Evolutionary conservation across 225 moss, liverwort and hornwort species (phyloP).

Genomic region (Polytrichum formosum): DNA sequence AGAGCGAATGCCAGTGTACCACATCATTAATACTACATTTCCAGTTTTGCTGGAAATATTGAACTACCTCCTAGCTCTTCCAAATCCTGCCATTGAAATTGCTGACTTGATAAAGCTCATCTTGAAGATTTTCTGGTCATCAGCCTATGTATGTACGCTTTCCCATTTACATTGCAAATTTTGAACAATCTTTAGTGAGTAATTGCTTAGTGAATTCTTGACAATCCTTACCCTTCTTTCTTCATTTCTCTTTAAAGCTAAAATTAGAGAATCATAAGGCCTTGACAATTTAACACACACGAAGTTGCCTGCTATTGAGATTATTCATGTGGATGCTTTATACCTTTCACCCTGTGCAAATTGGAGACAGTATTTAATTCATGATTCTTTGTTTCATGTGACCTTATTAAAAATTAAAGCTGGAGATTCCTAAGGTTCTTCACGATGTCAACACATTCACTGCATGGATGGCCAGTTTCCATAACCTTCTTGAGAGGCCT

Average conservation of each 20-base stretch:
- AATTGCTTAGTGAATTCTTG: no score
- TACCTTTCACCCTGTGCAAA: no score
- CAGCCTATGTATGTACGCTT: conserved; percentile 73
- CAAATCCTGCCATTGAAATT: conserved; percentile 75
- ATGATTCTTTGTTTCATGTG: not conserved
- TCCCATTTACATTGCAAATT: no score
- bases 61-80: conserved; percentile 78
- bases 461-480: conserved; percentile 97
- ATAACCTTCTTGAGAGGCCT: conserved; percentile 87
- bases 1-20: conserved; percentile 90
- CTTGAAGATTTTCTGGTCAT: conserved; percentile 99
- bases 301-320: no score
- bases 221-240: no score
- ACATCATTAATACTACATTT: conserved; percentile 88
- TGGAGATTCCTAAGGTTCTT: conserved; percentile 96
- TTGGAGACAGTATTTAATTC: no score
- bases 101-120: conserved; percentile 99
- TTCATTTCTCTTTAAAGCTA: no score
- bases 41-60: conserved; percentile 90
- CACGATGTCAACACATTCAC: conserved; percentile 87
- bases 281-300: no score
- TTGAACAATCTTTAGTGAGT: no score
- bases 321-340: no score
- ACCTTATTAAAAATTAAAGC: conserved; percentile 33
- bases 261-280: no score